Conservation (phyloP, 306 rosid genomes). For the Castanopsis chinensis region DNA sequence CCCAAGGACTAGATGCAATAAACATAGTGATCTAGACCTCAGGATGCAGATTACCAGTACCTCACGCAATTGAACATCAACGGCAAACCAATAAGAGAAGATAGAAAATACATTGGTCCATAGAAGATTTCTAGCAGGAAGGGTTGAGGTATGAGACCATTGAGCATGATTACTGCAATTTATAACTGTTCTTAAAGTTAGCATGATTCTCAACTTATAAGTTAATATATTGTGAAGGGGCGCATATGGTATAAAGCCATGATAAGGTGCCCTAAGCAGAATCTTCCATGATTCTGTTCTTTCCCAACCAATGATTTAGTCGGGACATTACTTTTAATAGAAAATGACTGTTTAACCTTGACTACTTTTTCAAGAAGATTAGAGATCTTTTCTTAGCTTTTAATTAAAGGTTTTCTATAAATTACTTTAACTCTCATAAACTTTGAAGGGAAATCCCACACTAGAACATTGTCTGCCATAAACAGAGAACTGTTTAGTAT, state of each 20-base stretch:
- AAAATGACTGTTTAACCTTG: conserved; percentile 26
- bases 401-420: conserved; percentile 10
- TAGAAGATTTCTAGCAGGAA: conserved; percentile 11
- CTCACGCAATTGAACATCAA: conserved; percentile 27
- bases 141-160: conserved; percentile 18
- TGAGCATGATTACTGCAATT: conserved; percentile 31
- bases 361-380: conserved; percentile 35
- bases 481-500: conserved; percentile 6
- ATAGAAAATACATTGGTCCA: not conserved
- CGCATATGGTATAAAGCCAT: conserved; percentile 26
- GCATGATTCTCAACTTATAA: conserved; percentile 10
- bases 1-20: conserved; percentile 47
- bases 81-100: not conserved
- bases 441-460: not conserved
- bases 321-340: conserved; percentile 33
- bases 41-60: conserved; percentile 65
- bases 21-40: conserved; percentile 58
- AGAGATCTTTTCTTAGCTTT: conserved; percentile 18
- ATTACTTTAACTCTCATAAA: conserved; percentile 2
- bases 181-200: conserved; percentile 37
- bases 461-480: not conserved
- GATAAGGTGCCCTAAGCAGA: conserved; percentile 31
- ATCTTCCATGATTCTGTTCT: conserved; percentile 37
- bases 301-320: conserved; percentile 31
- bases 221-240: conserved; percentile 8